phyloP scores from a whole-genome alignment of 2,329 filamentous ascomycete species.

The Diplocarpon rosae region DNA sequence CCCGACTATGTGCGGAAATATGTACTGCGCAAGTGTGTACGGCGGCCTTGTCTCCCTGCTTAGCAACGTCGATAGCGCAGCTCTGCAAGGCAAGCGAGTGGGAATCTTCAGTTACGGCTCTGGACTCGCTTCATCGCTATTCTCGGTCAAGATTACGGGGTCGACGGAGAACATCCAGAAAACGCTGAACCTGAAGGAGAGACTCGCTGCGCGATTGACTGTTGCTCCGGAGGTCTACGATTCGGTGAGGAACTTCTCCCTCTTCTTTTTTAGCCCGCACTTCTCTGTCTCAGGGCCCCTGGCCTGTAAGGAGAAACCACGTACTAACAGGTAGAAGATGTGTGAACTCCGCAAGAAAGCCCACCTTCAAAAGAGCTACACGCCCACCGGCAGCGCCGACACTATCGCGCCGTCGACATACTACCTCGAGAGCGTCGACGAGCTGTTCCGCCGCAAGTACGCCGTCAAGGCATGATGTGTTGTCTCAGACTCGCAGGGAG shows the following conservation, averaged over 20 bases:
- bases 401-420: conserved; percentile 59
- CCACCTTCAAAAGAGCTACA: conserved; percentile 71
- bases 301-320: no score
- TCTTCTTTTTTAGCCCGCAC: conserved; percentile 1
- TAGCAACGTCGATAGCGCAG: conserved; percentile 45
- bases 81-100: conserved; percentile 42
- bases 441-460: conserved; percentile 79
- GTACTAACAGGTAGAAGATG: conserved; percentile 39
- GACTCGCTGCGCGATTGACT: conserved; percentile 52
- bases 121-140: conserved; percentile 55
- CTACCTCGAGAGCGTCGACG: conserved; percentile 71
- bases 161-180: conserved; percentile 58
- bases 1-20: conserved; percentile 61
- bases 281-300: no score
- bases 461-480: conserved; percentile 52
- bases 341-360: conserved; percentile 74
- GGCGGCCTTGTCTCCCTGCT: conserved; percentile 43
- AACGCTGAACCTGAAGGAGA: conserved; percentile 57
- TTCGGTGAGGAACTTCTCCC: conserved; percentile 42
- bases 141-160: conserved; percentile 63
- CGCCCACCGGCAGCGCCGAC: conserved; percentile 55
- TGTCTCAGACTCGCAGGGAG: no score
- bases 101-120: conserved; percentile 59
- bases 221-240: conserved; percentile 66
- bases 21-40: conserved; percentile 52